Percentiles rank a stretch among this genome's conserved stretches.
phyloP scores from a whole-genome alignment of 768 basidiomycete genomes.

The Boletus pseudo-olivaceus region DNA sequence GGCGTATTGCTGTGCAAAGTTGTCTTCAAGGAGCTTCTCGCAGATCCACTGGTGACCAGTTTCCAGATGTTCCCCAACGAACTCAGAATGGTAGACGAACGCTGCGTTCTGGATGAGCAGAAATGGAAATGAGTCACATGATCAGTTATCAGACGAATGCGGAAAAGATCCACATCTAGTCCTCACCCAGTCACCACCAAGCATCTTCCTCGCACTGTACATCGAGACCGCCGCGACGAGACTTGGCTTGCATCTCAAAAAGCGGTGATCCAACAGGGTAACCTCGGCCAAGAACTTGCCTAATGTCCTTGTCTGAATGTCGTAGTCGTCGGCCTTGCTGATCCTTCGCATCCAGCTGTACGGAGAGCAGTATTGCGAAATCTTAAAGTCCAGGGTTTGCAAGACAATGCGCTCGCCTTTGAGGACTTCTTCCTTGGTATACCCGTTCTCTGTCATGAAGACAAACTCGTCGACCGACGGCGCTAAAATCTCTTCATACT shows the following conservation, averaged over 20 bases:
- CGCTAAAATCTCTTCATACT: slow-evolving; percentile 98
- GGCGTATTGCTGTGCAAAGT: slow-evolving; percentile 82
- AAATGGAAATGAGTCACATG: slow-evolving; percentile 34
- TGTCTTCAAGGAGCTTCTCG: slow-evolving; percentile 75
- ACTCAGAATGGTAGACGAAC: slow-evolving; percentile 91
- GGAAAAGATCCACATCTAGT: slow-evolving; percentile 21
- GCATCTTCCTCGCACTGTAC: slow-evolving; percentile 93
- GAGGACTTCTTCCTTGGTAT: slow-evolving; percentile 91
- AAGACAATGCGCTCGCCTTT: slow-evolving; percentile 97
- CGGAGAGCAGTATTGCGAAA: slow-evolving; percentile 98
- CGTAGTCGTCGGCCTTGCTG: slow-evolving; percentile 98
- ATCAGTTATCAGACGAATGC: slow-evolving; percentile 4
- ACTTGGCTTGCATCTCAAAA: slow-evolving; percentile 90
- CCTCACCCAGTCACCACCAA: slow-evolving; percentile 94
- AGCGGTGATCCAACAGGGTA: slow-evolving; percentile 87
- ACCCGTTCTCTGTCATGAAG: slow-evolving; percentile 95
- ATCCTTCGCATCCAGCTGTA: slow-evolving; percentile 99
- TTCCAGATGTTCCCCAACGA: slow-evolving; percentile 82
- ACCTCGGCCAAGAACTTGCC: slow-evolving; percentile 98
- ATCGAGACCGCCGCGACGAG: slow-evolving; percentile 94
- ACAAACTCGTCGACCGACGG: slow-evolving; percentile 98
- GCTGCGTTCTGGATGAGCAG: slow-evolving; percentile 64
- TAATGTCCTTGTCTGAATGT: slow-evolving; percentile 94
- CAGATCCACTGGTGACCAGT: slow-evolving; percentile 79
- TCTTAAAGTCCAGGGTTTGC: slow-evolving; percentile 89